phyloP scores from a whole-genome alignment of 1,284 basidiomycete species.

The Microbotryomycetes sp. region DNA sequence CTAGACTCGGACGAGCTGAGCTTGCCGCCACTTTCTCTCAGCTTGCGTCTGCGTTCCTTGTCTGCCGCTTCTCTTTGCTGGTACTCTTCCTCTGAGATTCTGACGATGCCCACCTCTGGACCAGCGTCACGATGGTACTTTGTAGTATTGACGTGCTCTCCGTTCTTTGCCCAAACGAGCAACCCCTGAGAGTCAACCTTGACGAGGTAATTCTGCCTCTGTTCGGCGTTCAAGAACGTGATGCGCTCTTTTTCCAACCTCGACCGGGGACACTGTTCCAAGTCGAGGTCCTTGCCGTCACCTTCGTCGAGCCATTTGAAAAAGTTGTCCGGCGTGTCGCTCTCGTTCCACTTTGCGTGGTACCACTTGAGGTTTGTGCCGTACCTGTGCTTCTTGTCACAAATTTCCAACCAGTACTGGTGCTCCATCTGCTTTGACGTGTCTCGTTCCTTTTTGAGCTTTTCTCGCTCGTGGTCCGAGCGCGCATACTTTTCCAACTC shows the following conservation, averaged over 20 bases:
- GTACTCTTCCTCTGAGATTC: constrained; percentile 30
- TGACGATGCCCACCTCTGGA: constrained; percentile 39
- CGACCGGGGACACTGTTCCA: constrained; percentile 59
- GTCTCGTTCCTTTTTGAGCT: constrained; percentile 16
- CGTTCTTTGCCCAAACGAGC: constrained; percentile 62
- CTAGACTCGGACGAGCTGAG: constrained; percentile 19
- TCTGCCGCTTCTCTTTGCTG: constrained; percentile 19
- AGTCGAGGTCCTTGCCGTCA: constrained; percentile 55
- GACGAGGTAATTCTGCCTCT: constrained; percentile 64
- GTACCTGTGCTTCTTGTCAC: constrained; percentile 62
- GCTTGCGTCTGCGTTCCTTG: constrained; percentile 6
- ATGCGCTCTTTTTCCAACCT: constrained; percentile 58
- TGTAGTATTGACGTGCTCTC: constrained; percentile 48
- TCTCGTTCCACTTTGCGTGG: constrained; percentile 50
- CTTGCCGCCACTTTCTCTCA: constrained; percentile 8
- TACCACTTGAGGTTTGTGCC: constrained; percentile 52
- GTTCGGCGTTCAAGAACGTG: constrained; percentile 58
- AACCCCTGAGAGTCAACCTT: constrained; percentile 56
- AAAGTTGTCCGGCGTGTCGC: constrained; percentile 61
- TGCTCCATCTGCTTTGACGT: constrained; percentile 29
- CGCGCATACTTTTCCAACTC: constrained; percentile 8
- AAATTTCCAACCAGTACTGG: constrained; percentile 21
- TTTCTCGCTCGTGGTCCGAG: constrained; percentile 13
- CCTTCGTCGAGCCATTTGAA: constrained; percentile 67
- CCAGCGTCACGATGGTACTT: constrained; percentile 31